Evolutionary conservation across 2,329 filamentous ascomycete genomes (phyloP).

Genomic region (Pseudogymnoascus verrucosus): DNA sequence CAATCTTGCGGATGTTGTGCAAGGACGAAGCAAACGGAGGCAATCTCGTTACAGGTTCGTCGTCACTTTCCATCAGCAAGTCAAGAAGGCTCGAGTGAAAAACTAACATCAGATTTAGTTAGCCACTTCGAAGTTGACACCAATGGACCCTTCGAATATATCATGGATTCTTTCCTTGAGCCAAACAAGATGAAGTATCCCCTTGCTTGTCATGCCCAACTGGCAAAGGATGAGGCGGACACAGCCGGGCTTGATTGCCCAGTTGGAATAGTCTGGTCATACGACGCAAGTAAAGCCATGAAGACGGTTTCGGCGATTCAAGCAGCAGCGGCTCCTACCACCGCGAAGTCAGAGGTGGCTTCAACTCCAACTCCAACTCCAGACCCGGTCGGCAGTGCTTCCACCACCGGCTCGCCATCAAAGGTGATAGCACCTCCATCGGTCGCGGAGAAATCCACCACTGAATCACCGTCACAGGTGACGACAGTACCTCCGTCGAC

Average conservation of each 20-base stretch:
- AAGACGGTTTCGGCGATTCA: not conserved
- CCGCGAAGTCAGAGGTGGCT: not conserved
- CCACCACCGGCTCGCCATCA: not conserved
- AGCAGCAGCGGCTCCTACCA: not conserved
- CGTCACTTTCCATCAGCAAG: not conserved
- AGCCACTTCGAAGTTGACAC: conserved; percentile 14
- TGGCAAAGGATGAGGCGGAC: conserved; percentile 8
- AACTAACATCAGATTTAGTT: conserved; percentile 9
- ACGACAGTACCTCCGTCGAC: no score
- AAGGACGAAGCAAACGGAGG: not conserved
- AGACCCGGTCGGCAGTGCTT: no score
- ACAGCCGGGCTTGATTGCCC: no score
- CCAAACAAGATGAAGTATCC: conserved; percentile 11
- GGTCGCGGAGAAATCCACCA: not conserved
- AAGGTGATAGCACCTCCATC: not conserved
- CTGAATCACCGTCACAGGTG: no score
- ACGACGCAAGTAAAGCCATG: not conserved
- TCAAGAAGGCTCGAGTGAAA: not conserved
- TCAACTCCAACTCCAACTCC: not conserved
- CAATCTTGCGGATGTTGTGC: conserved; percentile 16
- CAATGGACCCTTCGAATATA: conserved; percentile 13
- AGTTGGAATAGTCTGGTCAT: not conserved
- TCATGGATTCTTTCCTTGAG: conserved; percentile 10
- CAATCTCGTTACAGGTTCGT: not conserved
- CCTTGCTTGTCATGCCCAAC: conserved; percentile 12